Conservation (phyloP, 352 stramenopile genomes). For the Blastocystis sp. region DNA sequence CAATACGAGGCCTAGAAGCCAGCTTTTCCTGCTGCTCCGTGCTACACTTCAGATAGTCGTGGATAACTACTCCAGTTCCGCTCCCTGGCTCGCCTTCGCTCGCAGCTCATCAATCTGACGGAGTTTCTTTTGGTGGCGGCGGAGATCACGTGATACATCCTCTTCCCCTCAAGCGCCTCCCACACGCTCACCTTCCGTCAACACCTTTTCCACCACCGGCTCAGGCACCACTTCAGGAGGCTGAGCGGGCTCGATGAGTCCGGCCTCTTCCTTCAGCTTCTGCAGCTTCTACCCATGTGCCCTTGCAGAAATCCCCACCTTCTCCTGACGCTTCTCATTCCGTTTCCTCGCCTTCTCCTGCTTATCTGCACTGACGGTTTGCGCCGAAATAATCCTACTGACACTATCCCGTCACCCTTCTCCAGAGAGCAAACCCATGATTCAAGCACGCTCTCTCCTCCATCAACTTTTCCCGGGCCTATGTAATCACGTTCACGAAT, state of each 20-base stretch:
- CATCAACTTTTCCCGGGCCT: slow-evolving; percentile 15
- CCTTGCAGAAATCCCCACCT: not conserved
- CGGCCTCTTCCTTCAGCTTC: not conserved
- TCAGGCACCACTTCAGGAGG: not conserved
- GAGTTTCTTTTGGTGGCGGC: slow-evolving; percentile 23
- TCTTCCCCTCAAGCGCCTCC: not conserved
- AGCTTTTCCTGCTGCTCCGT: slow-evolving; percentile 32
- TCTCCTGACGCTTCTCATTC: not conserved
- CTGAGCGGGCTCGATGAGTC: not conserved
- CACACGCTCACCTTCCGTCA: not conserved
- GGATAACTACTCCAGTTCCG: not conserved
- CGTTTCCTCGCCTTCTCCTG: not conserved
- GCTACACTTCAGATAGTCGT: not conserved
- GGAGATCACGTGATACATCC: not conserved
- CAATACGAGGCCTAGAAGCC: not conserved
- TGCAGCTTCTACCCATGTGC: not conserved
- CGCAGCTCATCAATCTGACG: slow-evolving; percentile 39
- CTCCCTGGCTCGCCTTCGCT: not conserved
- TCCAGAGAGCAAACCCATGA: not conserved
- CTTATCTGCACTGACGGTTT: not conserved
- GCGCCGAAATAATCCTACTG: not conserved
- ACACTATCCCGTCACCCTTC: not conserved
- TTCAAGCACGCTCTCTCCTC: not conserved
- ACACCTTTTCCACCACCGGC: not conserved
- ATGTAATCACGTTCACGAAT: not conserved